Evolutionary conservation across 108 stramenopile genomes (phyloP), one percentile per base, ranked within the genome.

Genomic region (Discostella stelligeroides): DNA sequence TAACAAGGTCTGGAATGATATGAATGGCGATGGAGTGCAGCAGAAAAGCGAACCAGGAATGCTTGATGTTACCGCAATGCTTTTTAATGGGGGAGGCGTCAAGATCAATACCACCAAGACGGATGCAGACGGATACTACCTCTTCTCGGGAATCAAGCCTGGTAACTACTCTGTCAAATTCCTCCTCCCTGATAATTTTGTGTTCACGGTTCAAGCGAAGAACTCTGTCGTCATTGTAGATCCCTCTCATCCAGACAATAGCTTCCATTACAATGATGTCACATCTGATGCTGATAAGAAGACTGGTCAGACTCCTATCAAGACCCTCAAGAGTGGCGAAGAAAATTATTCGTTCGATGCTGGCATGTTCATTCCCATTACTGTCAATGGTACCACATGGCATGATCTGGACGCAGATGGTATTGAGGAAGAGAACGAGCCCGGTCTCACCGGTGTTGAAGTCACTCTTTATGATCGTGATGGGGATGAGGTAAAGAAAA

Each of bases 371-470:
- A 67, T 79, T 28, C 77, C 77, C 20, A 64, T 79, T 0, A 67
- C 58, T 28, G 70, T 79, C 29, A 66, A 63, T 45, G 77, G 77
- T 13, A 67, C 70, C 13, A 79, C 77, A 18, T 79, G 77, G 77
- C 77, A 79, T 51, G 77, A 79, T 63, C 66, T 72, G 14, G 71
- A 79, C 30, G 77, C 77, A 1, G 66, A 79, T 46, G 77, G 77
- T 14, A 29, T 79, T 56, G 45, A 63, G 12, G 70, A 79, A 54
- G 60, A 37, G 21, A 51, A 37, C 1, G 77, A 79, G 53, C 77
- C 70, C 45, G 66, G 70, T 14, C 70, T 79, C 8, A 38, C 61
- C 34, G 66, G 77, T 53, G 28, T 53, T 1, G 62, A 53, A 40
- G 53, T 79, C n/a, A 62, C 59, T 48, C 60, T 79, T 6, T 72